phyloP scores from a whole-genome alignment of 2,329 filamentous ascomycete genomes.

The Huntiella savannae region DNA sequence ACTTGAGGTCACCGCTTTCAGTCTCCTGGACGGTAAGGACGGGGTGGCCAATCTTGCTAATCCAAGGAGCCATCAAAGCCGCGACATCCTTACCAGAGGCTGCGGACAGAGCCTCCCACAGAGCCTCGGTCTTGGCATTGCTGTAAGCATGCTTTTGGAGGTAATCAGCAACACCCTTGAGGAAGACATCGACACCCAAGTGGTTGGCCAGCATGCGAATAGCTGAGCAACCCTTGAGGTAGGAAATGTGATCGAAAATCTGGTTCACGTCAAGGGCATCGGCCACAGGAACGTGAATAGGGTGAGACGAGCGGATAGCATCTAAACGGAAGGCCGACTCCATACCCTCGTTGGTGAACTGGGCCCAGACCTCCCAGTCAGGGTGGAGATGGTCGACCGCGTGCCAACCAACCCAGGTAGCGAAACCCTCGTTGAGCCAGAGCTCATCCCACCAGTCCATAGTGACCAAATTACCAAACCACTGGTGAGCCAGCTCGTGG shows the following conservation, averaged over 20 bases:
- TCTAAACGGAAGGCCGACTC: slow-evolving; percentile 84
- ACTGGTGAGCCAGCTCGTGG: slow-evolving; percentile 93
- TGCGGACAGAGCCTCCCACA: slow-evolving; percentile 77
- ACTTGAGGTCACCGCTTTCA: slow-evolving; percentile 58
- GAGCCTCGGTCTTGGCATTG: slow-evolving; percentile 75
- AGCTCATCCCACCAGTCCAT: slow-evolving; percentile 96
- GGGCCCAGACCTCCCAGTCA: slow-evolving; percentile 94
- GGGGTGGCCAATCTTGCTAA: slow-evolving; percentile 86
- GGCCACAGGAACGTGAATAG: slow-evolving; percentile 85
- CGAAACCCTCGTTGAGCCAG: slow-evolving; percentile 92
- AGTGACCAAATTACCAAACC: slow-evolving; percentile 88
- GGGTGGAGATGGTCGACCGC: slow-evolving; percentile 82
- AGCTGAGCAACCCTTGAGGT: slow-evolving; percentile 87
- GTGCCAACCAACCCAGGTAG: slow-evolving; percentile 95
- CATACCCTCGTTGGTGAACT: slow-evolving; percentile 90
- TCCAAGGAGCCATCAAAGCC: slow-evolving; percentile 83
- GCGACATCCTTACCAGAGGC: slow-evolving; percentile 76
- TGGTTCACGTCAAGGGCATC: slow-evolving; percentile 94
- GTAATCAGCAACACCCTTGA: slow-evolving; percentile 78
- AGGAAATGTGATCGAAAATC: slow-evolving; percentile 93
- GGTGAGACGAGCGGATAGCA: slow-evolving; percentile 75
- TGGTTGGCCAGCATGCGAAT: slow-evolving; percentile 92
- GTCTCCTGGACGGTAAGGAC: slow-evolving; percentile 74
- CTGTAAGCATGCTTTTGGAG: slow-evolving; percentile 74
- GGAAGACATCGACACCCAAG: slow-evolving; percentile 70